Evolutionary conservation across 495 filamentous ascomycete genomes (phyloP), one percentile per base, ranked within the genome.

Genomic region (Mycothermus thermophilus): DNA sequence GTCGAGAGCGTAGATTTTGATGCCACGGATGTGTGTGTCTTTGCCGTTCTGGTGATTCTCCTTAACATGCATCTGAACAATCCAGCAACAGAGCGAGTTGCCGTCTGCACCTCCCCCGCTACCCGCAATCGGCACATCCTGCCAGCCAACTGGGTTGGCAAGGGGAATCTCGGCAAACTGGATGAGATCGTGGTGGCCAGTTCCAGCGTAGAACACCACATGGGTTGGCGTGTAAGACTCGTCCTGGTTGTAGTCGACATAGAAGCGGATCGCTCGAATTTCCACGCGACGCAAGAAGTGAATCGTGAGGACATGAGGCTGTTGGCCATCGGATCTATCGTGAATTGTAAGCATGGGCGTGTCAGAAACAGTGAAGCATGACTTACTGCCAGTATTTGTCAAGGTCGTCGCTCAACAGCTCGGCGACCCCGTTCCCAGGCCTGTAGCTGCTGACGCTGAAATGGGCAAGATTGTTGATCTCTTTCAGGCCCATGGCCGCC

Each of bases 41-140:
- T 97, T 97, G 36, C 90, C 90, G 56, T 97, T 97, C 64, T 97
- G 90, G 59, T 97, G 90, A 47, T 97, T 97, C 61, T 94, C 92
- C 37, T 83, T 69, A 42, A 97, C 71, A 32, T 74, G 72, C 33
- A 96, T 75, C 54, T 94, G 85, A 9, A 95, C 66, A 28, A 96
- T 71, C 61, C 80, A 92, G 23, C 79, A 83, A 41, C 83, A 73
- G 19, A 95, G 70, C 5, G 83, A 80, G 53, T 75, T 75, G 0
- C 74, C 77, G 17, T 74, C 69, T 1, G 52, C 48, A 1, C 69
- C 68, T n/a, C 66, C 64, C n/a, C 62, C 65, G 2, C 83, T 82
- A 17, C 77, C 76, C 10, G 71, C 66, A 25, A 95, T 67, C 9
- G 77, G 72, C 0, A 95, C 77, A 51, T 92, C 76, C 18, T 88